A percentile compares a stretch with the other conserved stretches of the same genome.
Evolutionary conservation across 164 flowering plant genomes (phyloP).

Genomic region (Pachysandra terminalis): DNA sequence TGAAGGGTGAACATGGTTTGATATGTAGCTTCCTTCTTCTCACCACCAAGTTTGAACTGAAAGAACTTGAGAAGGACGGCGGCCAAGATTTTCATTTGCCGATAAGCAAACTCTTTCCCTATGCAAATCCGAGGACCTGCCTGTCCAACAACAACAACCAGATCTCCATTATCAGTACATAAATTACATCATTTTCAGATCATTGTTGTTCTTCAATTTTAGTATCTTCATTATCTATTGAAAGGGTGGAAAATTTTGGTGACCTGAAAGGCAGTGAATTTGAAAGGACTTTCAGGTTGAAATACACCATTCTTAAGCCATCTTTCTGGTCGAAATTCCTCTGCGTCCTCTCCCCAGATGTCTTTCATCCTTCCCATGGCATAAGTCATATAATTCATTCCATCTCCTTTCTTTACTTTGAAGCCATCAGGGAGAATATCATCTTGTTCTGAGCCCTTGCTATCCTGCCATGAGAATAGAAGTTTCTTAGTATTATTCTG

Average conservation of each 20-base stretch:
- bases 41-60: conserved; percentile 51
- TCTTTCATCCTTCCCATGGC: conserved; percentile 69
- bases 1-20: conserved; percentile 69
- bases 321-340: no score
- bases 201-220: no score
- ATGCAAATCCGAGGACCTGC: conserved; percentile 72
- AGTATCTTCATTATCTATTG: no score
- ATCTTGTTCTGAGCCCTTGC: conserved; percentile 39
- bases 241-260: conserved; percentile 6
- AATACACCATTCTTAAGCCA: no score
- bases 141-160: conserved; percentile 27
- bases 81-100: conserved; percentile 74
- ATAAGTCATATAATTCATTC: conserved; percentile 47
- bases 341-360: conserved; percentile 72
- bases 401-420: no score
- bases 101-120: conserved; percentile 72
- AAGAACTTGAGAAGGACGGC: conserved; percentile 45
- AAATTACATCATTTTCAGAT: not conserved
- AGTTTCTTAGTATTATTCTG: not conserved
- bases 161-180: not conserved
- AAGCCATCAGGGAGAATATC: conserved; percentile 67
- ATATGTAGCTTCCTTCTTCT: conserved; percentile 34
- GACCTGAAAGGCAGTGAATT: no score
- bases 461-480: conserved; percentile 34
- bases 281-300: no score